Evolutionary conservation across 129 eudicot species (phyloP).

Genomic region (Lactuca saligna): DNA sequence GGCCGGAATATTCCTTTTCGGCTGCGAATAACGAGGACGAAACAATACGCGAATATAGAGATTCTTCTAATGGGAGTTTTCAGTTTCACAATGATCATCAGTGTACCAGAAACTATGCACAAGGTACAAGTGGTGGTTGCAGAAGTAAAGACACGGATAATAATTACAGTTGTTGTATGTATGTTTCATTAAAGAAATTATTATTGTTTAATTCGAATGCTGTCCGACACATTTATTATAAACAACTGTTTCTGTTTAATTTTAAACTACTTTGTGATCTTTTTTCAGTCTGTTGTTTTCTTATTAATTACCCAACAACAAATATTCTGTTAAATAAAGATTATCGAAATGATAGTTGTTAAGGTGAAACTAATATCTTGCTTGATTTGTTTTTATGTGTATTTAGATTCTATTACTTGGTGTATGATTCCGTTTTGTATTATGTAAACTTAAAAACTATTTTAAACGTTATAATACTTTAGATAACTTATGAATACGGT

Average conservation of each 20-base stretch:
- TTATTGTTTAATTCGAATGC: constrained; percentile 26
- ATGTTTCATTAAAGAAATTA: constrained; percentile 3
- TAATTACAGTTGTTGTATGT: constrained; percentile 36
- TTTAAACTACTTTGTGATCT: constrained; percentile 8
- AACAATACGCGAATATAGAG: constrained; percentile 28
- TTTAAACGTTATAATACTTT: too few species aligned
- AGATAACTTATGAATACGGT: not conserved
- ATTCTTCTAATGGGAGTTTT: constrained; percentile 21
- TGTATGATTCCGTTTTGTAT: not conserved
- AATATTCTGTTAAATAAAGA: constrained; percentile 12
- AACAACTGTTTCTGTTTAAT: constrained; percentile 26
- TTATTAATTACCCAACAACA: constrained; percentile 23
- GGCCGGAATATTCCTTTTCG: constrained; percentile 26
- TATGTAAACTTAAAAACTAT: too few species aligned
- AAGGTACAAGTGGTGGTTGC: constrained; percentile 33
- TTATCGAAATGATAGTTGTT: not conserved
- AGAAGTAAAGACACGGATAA: constrained; percentile 20
- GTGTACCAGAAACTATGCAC: constrained; percentile 18
- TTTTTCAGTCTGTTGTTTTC: constrained; percentile 16
- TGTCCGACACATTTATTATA: constrained; percentile 38
- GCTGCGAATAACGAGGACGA: constrained; percentile 2
- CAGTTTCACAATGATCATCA: constrained; percentile 10
- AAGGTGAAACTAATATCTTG: not conserved
- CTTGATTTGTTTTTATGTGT: not conserved
- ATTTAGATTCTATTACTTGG: not conserved